A percentile compares a stretch with the other conserved stretches of the same genome.
phyloP scores from a whole-genome alignment of 768 basidiomycete genomes.

The Termitomyces titanicus region DNA sequence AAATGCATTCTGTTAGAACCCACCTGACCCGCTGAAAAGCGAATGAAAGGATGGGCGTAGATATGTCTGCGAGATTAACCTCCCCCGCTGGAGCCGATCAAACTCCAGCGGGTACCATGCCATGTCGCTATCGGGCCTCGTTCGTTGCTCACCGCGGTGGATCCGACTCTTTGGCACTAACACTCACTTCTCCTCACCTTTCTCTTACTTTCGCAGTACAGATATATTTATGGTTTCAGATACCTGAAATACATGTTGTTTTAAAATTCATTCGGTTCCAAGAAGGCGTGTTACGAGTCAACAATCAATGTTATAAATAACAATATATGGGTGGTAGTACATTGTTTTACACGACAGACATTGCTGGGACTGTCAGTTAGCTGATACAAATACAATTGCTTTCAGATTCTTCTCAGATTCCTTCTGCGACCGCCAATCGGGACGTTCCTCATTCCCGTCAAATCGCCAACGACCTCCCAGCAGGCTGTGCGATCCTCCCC shows the following conservation, averaged over 20 bases:
- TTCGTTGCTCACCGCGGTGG: slow-evolving; percentile 54
- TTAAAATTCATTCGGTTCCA: not conserved
- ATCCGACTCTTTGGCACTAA: slow-evolving; percentile 74
- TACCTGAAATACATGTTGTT: not conserved
- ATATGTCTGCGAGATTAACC: slow-evolving; percentile 81
- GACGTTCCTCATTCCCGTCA: slow-evolving; percentile 15
- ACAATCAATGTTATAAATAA: not conserved
- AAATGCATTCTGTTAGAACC: slow-evolving; percentile 88
- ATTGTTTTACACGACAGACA: not conserved
- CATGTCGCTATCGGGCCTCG: slow-evolving; percentile 80
- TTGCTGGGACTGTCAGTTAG: not conserved
- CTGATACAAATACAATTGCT: slow-evolving; percentile 12
- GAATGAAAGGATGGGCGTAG: slow-evolving; percentile 87
- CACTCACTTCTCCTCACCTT: slow-evolving; percentile 29
- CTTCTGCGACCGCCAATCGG: too few species aligned
- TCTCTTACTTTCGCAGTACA: not conserved
- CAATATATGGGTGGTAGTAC: not conserved
- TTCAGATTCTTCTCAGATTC: not conserved
- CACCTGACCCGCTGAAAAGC: slow-evolving; percentile 64
- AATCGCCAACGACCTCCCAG: slow-evolving; percentile 36
- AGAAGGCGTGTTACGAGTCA: not conserved
- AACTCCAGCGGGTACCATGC: slow-evolving; percentile 52
- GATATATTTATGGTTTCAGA: not conserved
- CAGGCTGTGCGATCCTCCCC: slow-evolving; percentile 58
- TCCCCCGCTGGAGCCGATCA: slow-evolving; percentile 54